A percentile compares a stretch with the other conserved stretches of the same genome.
These are phyloP conservation scores for Oryza longistaminata DNA, from an alignment of 176 grass and related monocot genomes.

Conservation along the genomic window DNA sequence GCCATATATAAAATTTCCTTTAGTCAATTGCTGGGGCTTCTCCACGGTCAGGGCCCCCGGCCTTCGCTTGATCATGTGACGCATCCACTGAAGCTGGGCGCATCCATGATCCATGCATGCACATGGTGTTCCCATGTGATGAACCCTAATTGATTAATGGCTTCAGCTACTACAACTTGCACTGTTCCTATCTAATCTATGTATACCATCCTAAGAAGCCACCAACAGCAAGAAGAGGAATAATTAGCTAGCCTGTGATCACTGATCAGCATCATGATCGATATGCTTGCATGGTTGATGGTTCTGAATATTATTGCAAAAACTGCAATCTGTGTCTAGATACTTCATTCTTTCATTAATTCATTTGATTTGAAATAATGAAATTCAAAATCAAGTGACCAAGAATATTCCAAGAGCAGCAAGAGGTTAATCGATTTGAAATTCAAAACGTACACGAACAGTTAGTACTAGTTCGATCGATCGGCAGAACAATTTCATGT, in stretches of 20 bases:
- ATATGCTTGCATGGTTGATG: background rate
- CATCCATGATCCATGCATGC: background rate
- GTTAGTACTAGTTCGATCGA: background rate
- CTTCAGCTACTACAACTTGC: conserved; percentile 22
- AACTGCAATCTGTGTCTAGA: background rate
- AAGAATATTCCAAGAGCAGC: background rate
- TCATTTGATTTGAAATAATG: background rate
- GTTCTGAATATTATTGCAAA: background rate
- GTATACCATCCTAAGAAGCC: background rate
- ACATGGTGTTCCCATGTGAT: conserved; percentile 56
- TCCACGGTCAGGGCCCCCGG: background rate
- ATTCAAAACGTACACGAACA: conserved; percentile 21
- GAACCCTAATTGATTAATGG: conserved; percentile 24
- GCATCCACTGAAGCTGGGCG: conserved; percentile 21
- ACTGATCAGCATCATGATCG: background rate
- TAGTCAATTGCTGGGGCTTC: background rate
- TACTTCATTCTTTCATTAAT: background rate
- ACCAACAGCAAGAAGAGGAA: background rate
- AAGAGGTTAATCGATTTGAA: conserved; percentile 27
- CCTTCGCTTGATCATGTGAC: background rate
- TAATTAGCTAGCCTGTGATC: background rate
- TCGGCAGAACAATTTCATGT: conserved; percentile 13
- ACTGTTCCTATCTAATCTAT: background rate
- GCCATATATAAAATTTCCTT: conserved; percentile 36
- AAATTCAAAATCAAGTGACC: background rate